Evolutionary conservation across 2,329 filamentous ascomycete species (phyloP).

Genomic region (Raffaelea deltoideospora): DNA sequence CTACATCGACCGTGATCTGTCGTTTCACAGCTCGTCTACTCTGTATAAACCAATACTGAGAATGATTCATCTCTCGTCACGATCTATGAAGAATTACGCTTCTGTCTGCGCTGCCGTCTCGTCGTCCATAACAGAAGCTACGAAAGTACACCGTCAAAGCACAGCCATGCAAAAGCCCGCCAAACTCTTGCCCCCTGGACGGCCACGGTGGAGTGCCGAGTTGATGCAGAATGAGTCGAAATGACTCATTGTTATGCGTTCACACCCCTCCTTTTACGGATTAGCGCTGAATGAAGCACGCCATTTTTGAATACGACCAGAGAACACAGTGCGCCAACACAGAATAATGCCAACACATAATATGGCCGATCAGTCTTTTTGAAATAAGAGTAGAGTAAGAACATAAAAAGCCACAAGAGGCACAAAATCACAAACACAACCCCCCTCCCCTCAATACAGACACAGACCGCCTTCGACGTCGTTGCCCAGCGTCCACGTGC

Average conservation of each 20-base stretch:
- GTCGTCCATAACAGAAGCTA: background rate
- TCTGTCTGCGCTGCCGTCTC: background rate
- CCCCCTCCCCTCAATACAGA: slow-evolving; percentile 28
- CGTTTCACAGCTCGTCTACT: background rate
- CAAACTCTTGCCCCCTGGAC: too few species aligned
- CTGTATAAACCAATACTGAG: background rate
- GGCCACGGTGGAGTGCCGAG: too few species aligned
- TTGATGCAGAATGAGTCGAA: slow-evolving; percentile 8
- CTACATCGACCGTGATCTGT: background rate
- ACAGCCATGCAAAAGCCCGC: background rate
- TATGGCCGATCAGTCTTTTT: too few species aligned
- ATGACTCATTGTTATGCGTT: slow-evolving; percentile 10
- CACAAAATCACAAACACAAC: too few species aligned
- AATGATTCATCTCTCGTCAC: slow-evolving; percentile 7
- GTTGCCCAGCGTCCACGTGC: slow-evolving; percentile 80
- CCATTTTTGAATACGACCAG: background rate
- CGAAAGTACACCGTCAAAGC: background rate
- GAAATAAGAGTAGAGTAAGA: too few species aligned
- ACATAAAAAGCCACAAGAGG: too few species aligned
- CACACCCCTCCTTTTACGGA: slow-evolving; percentile 3
- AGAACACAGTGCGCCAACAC: too few species aligned
- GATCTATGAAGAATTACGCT: background rate
- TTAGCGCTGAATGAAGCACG: background rate
- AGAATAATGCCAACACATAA: too few species aligned
- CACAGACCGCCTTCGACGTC: slow-evolving; percentile 48